Evolutionary conservation across 495 filamentous ascomycete species (phyloP).

Genomic region (Elaphomyces granulatus): DNA sequence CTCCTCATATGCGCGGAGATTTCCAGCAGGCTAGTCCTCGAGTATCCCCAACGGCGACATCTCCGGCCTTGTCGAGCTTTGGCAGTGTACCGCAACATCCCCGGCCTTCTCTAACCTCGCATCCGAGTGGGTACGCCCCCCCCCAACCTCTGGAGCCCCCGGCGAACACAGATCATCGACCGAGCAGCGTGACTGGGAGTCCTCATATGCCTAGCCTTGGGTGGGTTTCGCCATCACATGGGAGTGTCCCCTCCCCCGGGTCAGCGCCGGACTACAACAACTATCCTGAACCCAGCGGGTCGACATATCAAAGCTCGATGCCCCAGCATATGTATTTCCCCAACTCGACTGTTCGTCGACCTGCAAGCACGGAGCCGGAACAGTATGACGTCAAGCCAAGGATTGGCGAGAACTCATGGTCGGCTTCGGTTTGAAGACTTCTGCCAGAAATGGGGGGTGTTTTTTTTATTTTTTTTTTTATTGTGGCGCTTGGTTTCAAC

Average conservation of each 20-base stretch:
- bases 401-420: constrained; percentile 28
- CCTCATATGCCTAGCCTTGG: constrained; percentile 59
- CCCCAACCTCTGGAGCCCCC: constrained; percentile 83
- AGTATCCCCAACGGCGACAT: constrained; percentile 47
- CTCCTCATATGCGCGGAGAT: constrained; percentile 69
- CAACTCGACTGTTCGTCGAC: constrained; percentile 48
- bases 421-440: constrained; percentile 22
- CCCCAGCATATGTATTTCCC: constrained; percentile 51
- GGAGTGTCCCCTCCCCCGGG: constrained; percentile 48
- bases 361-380: constrained; percentile 56
- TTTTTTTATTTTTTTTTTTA: too few relatives aligned
- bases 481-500: too few relatives aligned
- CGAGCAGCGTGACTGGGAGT: constrained; percentile 52
- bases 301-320: constrained; percentile 38
- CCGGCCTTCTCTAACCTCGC: constrained; percentile 60
- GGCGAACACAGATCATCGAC: constrained; percentile 56
- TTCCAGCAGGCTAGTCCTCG: constrained; percentile 62
- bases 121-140: constrained; percentile 65
- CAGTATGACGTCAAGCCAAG: constrained; percentile 48
- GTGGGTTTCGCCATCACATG: constrained; percentile 60
- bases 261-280: constrained; percentile 45
- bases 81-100: constrained; percentile 38
- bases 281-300: constrained; percentile 54
- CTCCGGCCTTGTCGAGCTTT: constrained; percentile 44
- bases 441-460: too few relatives aligned